A percentile compares a stretch with the other conserved stretches of the same genome.
Evolutionary conservation across 1,139 yeast species (phyloP).

Genomic region (Saccharomyces pastorianus): DNA sequence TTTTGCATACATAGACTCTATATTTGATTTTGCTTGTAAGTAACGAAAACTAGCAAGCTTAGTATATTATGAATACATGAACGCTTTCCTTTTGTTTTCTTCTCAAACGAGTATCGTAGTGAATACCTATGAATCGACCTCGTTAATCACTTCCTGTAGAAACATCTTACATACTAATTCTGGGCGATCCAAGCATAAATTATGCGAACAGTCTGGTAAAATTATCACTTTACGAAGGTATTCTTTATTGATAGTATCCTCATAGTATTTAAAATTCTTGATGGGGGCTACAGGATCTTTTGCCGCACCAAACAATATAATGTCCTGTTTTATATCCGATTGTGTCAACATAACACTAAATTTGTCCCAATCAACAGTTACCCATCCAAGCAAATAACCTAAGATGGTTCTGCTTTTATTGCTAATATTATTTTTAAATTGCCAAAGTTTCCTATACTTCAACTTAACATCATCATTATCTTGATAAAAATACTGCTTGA

Average conservation of each 20-base stretch:
- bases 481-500: slow-evolving; percentile 22
- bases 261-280: slow-evolving; percentile 8
- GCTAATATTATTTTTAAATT: slow-evolving; percentile 25
- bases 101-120: no score
- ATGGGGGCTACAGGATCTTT: slow-evolving; percentile 17
- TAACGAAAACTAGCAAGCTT: neutral
- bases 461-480: slow-evolving; percentile 5
- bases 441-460: slow-evolving; percentile 24
- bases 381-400: slow-evolving; percentile 29
- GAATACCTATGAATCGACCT: neutral
- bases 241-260: slow-evolving; percentile 6
- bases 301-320: slow-evolving; percentile 13
- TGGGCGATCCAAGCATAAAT: slow-evolving; percentile 19
- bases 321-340: slow-evolving; percentile 3
- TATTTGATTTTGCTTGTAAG: neutral
- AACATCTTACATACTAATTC: slow-evolving; percentile 8
- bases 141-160: slow-evolving; percentile 1
- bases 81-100: no score
- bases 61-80: neutral
- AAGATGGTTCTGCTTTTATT: slow-evolving; percentile 23
- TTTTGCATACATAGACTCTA: neutral
- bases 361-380: slow-evolving; percentile 18
- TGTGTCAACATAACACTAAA: slow-evolving; percentile 2
- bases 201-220: slow-evolving; percentile 17
- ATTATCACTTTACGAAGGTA: neutral